Conservation (phyloP, 75 land plant species). For the Picea glauca region DNA sequence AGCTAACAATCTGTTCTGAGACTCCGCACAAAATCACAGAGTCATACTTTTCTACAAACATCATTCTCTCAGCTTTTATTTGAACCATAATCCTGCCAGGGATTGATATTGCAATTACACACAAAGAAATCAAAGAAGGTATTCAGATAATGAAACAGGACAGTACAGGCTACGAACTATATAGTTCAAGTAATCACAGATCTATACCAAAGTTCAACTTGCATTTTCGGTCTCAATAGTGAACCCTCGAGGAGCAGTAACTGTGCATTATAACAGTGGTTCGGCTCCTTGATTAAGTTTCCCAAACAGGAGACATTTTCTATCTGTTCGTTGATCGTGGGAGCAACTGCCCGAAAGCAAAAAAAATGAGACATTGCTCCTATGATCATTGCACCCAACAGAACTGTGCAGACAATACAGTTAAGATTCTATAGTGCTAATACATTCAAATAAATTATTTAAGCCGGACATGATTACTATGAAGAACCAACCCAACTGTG, state of each 20-base stretch:
- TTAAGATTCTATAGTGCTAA: neutral
- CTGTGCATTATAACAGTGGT: neutral
- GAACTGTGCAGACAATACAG: neutral
- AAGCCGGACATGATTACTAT: neutral
- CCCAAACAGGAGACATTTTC: neutral
- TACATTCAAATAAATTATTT: neutral
- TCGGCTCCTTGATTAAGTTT: neutral
- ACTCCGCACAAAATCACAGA: neutral
- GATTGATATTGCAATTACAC: neutral
- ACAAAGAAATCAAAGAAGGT: neutral
- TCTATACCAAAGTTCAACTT: neutral
- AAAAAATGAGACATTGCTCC: constrained; percentile 1
- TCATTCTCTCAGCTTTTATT: neutral
- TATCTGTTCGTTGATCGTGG: neutral
- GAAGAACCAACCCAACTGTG: no score
- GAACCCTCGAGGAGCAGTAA: neutral
- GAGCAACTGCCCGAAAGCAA: neutral
- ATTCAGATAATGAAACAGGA: neutral
- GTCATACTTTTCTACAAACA: neutral
- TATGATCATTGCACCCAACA: constrained; percentile 1
- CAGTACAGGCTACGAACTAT: neutral
- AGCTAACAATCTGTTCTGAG: no score
- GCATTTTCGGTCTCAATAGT: neutral
- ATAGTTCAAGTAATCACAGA: neutral
- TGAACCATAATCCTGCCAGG: neutral